Evolutionary conservation across 2,329 filamentous ascomycete species (phyloP), one percentile per base, ranked within the genome.

Genomic region (Dothideomycetidae sp.): DNA sequence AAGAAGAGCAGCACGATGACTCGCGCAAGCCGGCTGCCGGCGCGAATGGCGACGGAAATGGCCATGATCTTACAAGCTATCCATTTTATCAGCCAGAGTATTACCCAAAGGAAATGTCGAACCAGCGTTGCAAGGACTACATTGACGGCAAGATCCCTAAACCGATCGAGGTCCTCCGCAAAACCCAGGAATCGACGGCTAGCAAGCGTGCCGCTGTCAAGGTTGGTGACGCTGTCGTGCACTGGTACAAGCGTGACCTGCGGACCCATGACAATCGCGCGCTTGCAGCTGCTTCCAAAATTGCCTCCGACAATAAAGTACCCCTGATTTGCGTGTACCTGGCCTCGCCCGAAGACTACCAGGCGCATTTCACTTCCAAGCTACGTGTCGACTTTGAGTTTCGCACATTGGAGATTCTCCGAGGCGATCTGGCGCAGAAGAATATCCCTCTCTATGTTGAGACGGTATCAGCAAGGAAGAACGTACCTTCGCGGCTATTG

Each of bases 201-300:
- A 48, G 58, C 0, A 54, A 58, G 23, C 68, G 81, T 5, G 61
- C 65, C 17, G 56, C 60, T 1, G 66, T 80, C 10, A 44, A 59
- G 1, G 60, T 67, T 0, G 70, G 71, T 18, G 62, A 71, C 16
- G 73, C 76, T 0, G 78, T 93, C 0, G 71, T 93, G 0, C 82
- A 93, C 58, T 93, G 85, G 85, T 93, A 88, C 64, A 92, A 90
- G 59, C 75, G 72, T 50, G 86, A 93, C 54, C 59, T 93, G 35
- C 70, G 85, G 2, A 66, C 70, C 2, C 56, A 60, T 1, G 86
- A 94, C 54, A 93, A 93, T 53, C 78, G 71, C 5, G 72, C 72
- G 0, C 57, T 93, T 15, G 67, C 70, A 21, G 57, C 75, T 43
- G 85, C 85, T 0, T 75, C 71, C 39, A 60, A 74, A 40, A 67